phyloP scores from a whole-genome alignment of 2,329 filamentous ascomycete genomes.

The Aspergillus amoenus region DNA sequence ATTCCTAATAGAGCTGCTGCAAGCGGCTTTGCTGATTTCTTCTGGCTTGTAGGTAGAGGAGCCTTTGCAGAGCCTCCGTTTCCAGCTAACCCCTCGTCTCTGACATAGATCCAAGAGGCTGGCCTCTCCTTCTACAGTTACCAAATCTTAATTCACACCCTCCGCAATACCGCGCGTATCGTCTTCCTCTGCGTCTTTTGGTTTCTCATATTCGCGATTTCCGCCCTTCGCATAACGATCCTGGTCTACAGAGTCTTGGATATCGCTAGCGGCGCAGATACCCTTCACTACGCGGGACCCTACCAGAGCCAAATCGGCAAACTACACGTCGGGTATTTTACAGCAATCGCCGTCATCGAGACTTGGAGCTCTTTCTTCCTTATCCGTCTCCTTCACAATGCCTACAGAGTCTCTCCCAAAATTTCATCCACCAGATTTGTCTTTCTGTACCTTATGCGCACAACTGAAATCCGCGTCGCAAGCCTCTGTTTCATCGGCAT shows the following conservation, averaged over 20 bases:
- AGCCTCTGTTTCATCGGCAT: conserved; percentile 14
- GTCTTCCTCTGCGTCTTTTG: conserved; percentile 7
- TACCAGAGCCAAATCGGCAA: conserved; percentile 5
- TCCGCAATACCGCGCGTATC: neutral
- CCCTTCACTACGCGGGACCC: neutral
- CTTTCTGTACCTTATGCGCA: conserved; percentile 6
- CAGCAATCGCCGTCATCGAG: conserved; percentile 9
- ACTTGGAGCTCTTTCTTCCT: conserved; percentile 12
- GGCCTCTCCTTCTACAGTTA: conserved; percentile 14
- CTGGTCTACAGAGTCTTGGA: neutral
- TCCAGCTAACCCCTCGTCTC: neutral
- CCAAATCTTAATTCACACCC: conserved; percentile 8
- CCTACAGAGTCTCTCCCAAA: conserved; percentile 3
- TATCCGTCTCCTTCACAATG: conserved; percentile 3
- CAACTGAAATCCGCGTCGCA: conserved; percentile 9
- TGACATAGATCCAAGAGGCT: conserved; percentile 7
- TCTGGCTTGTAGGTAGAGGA: conserved; percentile 7
- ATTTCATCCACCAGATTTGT: conserved; percentile 1
- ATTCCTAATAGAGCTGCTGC: conserved; percentile 1
- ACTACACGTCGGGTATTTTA: conserved; percentile 12
- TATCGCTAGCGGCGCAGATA: neutral
- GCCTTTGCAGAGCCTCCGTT: neutral
- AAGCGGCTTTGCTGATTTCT: conserved; percentile 9
- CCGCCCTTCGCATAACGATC: conserved; percentile 1
- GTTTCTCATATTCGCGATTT: neutral